Evolutionary conservation across 331 rosid species (phyloP).

Genomic region (Cucumis variabilis): DNA sequence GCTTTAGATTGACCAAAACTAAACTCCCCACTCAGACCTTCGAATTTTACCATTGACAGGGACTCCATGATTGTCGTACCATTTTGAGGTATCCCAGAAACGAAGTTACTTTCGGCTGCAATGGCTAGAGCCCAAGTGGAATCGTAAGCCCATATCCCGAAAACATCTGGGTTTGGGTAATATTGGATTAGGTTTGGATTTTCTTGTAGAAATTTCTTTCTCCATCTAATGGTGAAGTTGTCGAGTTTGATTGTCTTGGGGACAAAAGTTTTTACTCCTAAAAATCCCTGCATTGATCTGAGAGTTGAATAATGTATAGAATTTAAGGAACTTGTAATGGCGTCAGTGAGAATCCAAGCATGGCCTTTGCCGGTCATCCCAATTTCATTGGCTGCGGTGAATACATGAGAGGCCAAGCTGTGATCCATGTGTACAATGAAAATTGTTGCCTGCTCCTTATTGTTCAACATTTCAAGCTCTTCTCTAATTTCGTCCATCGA

Average conservation of each 20-base stretch:
- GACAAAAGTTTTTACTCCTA: slow-evolving; percentile 38
- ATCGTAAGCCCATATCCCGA: slow-evolving; percentile 64
- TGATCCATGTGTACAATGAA: slow-evolving; percentile 44
- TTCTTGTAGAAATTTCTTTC: background rate
- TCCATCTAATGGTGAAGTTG: background rate
- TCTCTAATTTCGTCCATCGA: background rate
- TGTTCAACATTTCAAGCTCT: background rate
- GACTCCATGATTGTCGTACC: slow-evolving; percentile 31
- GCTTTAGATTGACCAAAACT: background rate
- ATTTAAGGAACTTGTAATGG: background rate
- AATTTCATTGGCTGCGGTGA: slow-evolving; percentile 35
- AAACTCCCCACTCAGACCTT: slow-evolving; percentile 36
- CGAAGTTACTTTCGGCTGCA: slow-evolving; percentile 37
- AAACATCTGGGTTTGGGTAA: slow-evolving; percentile 34
- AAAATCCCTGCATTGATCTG: slow-evolving; percentile 39
- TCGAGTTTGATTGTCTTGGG: slow-evolving; percentile 29
- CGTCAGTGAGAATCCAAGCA: slow-evolving; percentile 39
- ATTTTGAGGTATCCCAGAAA: background rate
- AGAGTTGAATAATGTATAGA: background rate
- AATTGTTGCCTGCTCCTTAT: background rate
- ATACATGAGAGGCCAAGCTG: slow-evolving; percentile 32
- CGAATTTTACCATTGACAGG: background rate
- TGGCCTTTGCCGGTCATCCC: slow-evolving; percentile 46
- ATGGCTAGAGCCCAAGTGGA: slow-evolving; percentile 55
- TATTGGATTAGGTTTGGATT: background rate